phyloP scores from a whole-genome alignment of 768 basidiomycete genomes.

The Leccinum variicolor region DNA sequence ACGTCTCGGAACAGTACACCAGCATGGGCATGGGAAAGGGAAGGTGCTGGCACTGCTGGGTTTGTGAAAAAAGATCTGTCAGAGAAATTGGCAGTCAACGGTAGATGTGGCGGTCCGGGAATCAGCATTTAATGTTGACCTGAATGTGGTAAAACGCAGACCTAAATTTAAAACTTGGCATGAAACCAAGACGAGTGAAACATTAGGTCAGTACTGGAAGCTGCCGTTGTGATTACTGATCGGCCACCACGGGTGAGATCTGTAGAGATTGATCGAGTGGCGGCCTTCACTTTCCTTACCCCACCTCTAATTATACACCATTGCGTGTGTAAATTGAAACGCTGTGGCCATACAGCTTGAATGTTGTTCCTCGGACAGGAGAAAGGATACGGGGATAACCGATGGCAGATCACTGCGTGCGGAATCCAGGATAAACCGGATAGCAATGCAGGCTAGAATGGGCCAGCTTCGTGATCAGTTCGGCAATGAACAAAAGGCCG shows the following conservation, averaged over 20 bases:
- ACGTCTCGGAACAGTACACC: neutral
- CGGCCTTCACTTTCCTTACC: neutral
- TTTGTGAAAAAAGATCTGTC: neutral
- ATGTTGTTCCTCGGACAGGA: neutral
- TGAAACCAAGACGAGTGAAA: neutral
- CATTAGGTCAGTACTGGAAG: neutral
- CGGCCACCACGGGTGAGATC: neutral
- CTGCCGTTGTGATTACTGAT: neutral
- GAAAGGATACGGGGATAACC: neutral
- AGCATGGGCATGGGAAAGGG: neutral
- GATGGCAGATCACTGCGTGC: neutral
- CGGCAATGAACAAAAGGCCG: neutral
- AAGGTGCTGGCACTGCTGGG: neutral
- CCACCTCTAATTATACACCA: neutral
- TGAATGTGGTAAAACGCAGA: neutral
- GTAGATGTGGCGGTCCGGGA: neutral
- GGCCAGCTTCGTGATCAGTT: neutral
- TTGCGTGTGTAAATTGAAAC: neutral
- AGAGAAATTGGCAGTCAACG: neutral
- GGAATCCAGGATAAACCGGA: neutral
- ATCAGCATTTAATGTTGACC: neutral
- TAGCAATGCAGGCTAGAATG: neutral
- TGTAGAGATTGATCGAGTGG: neutral
- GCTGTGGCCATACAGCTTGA: neutral
- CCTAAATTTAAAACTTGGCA: neutral